Conservation (phyloP, 2,329 filamentous ascomycete genomes). For the Biscogniauxia sp. region DNA sequence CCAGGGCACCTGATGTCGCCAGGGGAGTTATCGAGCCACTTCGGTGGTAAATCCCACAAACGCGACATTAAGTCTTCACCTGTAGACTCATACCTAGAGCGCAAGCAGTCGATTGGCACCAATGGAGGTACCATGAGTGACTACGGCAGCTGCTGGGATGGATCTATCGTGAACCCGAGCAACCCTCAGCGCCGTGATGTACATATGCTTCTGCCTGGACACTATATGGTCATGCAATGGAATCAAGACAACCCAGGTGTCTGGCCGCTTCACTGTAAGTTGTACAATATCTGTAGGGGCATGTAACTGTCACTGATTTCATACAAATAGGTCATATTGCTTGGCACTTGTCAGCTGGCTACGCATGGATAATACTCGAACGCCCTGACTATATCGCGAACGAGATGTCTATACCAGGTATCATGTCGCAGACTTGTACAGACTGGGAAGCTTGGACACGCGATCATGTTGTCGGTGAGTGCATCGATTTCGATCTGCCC, state of each 20-base stretch:
- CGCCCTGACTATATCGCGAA: slow-evolving; percentile 24
- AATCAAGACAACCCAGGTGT: slow-evolving; percentile 36
- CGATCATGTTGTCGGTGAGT: slow-evolving; percentile 14
- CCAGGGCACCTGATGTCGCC: background rate
- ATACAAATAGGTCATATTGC: slow-evolving; percentile 25
- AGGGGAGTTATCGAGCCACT: too few relatives aligned
- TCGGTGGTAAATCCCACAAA: background rate
- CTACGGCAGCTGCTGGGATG: slow-evolving; percentile 23
- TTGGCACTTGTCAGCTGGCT: slow-evolving; percentile 38
- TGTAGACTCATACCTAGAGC: background rate
- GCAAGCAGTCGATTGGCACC: background rate
- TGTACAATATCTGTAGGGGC: background rate
- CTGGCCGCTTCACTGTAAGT: slow-evolving; percentile 33
- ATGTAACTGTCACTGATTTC: background rate
- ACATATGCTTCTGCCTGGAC: slow-evolving; percentile 31
- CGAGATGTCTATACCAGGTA: slow-evolving; percentile 10
- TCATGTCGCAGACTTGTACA: slow-evolving; percentile 15
- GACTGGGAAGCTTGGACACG: slow-evolving; percentile 15
- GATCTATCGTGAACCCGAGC: slow-evolving; percentile 22
- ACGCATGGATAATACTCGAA: slow-evolving; percentile 38
- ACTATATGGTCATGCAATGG: slow-evolving; percentile 35
- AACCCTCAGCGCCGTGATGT: slow-evolving; percentile 40
- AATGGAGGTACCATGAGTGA: slow-evolving; percentile 6
- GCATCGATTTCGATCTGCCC: background rate
- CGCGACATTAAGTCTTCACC: background rate